Base-by-base conservation (phyloP, 1,284 basidiomycete genomes). In the Irpex rosettiformis region DNA sequence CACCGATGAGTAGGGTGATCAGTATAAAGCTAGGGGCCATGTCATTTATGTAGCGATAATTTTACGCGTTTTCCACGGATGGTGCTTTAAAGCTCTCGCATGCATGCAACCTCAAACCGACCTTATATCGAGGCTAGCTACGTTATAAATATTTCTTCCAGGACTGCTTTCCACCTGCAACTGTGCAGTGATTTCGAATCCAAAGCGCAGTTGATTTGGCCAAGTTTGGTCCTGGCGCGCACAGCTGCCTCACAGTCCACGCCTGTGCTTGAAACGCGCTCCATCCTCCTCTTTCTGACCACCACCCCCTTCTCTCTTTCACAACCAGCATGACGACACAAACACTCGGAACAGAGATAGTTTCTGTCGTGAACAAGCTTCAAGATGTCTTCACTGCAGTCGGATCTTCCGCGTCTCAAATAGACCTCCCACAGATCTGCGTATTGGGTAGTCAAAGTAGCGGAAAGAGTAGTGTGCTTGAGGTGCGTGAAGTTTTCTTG, bases 371-470 rank as follows among this genome's bases (percentile, higher is more conserved):
- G 67, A 93, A 93, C 80, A 93, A 89, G 69, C 85, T 93, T 43
- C 90, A 93, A 73, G 90, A 93, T 78, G 91, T 91, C 62, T 93
- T 93, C 73, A 81, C 82, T 48, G 84, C 91, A n/a, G 86, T 93
- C 59, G 91, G 91, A 64, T 82, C 86, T 18, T 86, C 82, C 53
- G 84, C 85, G 55, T 79, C 86, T 47, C 79, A 83, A 71, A 90
- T 93, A 80, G 90, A 93, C 83, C 77, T 93, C 59, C 91, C 90
- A 25, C 91, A 93, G 77, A 93, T 93, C 73, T 93, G 91, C 66
- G 91, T 93, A 52, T 79, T 93, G 33, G 90, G 90, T 43, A 90
- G 89, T 74, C 90, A 93, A 73, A 92, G 89, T 76, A 91, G 89
- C 66, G 91, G 91, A 62, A 93, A 93, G 79, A 93, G 90, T 80